These are phyloP conservation scores for Talaromyces sp. DNA, from an alignment of 2,329 filamentous ascomycete genomes.

Conservation along the genomic window DNA sequence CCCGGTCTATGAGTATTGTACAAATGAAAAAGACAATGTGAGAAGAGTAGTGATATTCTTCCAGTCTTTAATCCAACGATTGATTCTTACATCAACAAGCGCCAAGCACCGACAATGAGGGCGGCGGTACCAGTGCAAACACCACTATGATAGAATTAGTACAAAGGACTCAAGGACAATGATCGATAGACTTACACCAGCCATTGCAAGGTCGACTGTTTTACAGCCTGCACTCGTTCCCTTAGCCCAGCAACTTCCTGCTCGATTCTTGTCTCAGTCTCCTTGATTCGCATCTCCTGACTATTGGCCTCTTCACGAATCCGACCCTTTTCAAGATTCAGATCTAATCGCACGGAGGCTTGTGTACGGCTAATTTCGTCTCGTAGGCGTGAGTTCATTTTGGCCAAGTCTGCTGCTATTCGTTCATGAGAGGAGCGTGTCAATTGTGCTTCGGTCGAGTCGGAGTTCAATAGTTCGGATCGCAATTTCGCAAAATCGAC, in stretches of 20 bases:
- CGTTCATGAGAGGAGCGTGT: slow-evolving; percentile 88
- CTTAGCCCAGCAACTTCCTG: slow-evolving; percentile 88
- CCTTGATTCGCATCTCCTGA: slow-evolving; percentile 96
- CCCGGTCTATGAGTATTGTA: neutral
- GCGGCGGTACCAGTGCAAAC: slow-evolving; percentile 59
- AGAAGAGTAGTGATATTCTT: neutral
- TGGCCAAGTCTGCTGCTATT: slow-evolving; percentile 89
- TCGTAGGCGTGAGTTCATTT: slow-evolving; percentile 80
- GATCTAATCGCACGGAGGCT: slow-evolving; percentile 82
- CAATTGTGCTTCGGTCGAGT: slow-evolving; percentile 83
- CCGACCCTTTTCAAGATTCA: slow-evolving; percentile 94
- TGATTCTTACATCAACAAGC: slow-evolving; percentile 51
- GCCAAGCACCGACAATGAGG: slow-evolving; percentile 59
- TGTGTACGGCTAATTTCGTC: slow-evolving; percentile 95
- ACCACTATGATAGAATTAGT: slow-evolving; percentile 38
- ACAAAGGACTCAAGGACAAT: slow-evolving; percentile 24
- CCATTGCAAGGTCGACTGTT: slow-evolving; percentile 98
- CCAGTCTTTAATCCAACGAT: neutral
- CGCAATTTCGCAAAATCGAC: slow-evolving; percentile 97
- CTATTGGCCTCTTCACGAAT: slow-evolving; percentile 94
- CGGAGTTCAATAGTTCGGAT: slow-evolving; percentile 85
- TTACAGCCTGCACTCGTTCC: slow-evolving; percentile 93
- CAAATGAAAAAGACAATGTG: neutral
- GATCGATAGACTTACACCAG: slow-evolving; percentile 71
- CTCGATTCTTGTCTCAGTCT: slow-evolving; percentile 97